These are phyloP conservation scores for Botrytis medusae DNA, from an alignment of 2,329 filamentous ascomycete genomes.

Conservation along the genomic window DNA sequence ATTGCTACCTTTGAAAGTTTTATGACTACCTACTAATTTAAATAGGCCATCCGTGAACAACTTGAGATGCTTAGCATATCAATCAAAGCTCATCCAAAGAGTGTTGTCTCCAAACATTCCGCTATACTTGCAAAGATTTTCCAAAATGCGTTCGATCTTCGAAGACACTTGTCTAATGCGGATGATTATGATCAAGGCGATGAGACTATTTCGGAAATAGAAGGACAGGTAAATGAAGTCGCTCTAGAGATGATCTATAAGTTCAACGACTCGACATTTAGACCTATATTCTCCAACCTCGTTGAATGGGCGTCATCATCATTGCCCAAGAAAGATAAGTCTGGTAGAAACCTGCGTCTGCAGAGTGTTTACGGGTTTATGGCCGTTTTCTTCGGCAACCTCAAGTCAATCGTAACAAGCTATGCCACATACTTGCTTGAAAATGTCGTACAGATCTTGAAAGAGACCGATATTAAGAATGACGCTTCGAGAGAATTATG, in stretches of 20 bases:
- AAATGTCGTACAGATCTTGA: conserved; percentile 65
- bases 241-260: conserved; percentile 93
- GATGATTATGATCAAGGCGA: conserved; percentile 45
- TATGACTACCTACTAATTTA: conserved; percentile 27
- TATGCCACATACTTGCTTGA: conserved; percentile 87
- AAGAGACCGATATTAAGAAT: conserved; percentile 45
- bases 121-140: conserved; percentile 65
- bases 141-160: conserved; percentile 62
- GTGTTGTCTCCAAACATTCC: conserved; percentile 73
- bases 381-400: conserved; percentile 73
- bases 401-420: conserved; percentile 91
- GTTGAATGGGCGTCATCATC: conserved; percentile 73
- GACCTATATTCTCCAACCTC: conserved; percentile 84
- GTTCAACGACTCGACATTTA: conserved; percentile 90
- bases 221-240: conserved; percentile 65
- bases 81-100: conserved; percentile 77
- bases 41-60: conserved; percentile 64
- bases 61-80: conserved; percentile 68
- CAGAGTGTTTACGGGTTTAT: conserved; percentile 83
- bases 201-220: conserved; percentile 57
- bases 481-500: conserved; percentile 61
- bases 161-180: conserved; percentile 53
- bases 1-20: neutral
- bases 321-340: conserved; percentile 60
- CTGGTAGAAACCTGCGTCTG: conserved; percentile 60